These are phyloP conservation scores for Sporothrix schenckii DNA, from an alignment of 2,329 filamentous ascomycete genomes.

Conservation along the genomic window DNA sequence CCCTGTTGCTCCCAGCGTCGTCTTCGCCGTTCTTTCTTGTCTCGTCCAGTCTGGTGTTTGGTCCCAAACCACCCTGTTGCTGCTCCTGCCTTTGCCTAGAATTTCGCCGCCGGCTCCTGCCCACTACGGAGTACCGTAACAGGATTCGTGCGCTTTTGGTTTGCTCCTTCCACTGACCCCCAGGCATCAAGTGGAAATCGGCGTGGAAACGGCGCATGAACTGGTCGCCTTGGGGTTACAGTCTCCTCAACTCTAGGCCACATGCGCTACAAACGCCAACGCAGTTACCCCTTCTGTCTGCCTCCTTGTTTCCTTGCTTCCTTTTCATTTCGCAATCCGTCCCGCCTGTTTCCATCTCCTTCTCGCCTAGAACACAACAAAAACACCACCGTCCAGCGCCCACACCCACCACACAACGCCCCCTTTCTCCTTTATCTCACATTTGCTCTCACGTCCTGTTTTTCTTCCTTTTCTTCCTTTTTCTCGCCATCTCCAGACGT, in stretches of 20 bases:
- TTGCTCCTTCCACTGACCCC: conserved; percentile 10
- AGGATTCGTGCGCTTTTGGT: no score
- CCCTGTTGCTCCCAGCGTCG: conserved; percentile 33
- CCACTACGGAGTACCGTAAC: no score
- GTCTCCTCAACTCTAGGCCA: conserved; percentile 8
- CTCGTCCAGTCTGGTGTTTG: conserved; percentile 11
- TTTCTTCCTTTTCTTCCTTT: conserved; percentile 26
- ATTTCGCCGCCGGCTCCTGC: conserved; percentile 11
- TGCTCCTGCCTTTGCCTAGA: neutral
- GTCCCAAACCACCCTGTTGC: conserved; percentile 21
- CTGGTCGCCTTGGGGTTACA: conserved; percentile 16
- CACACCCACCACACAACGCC: neutral
- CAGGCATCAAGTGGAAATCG: neutral
- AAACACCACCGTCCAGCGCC: conserved; percentile 18
- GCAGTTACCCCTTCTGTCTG: neutral
- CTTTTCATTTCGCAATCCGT: neutral
- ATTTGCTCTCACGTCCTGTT: conserved; percentile 1
- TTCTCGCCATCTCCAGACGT: conserved; percentile 29
- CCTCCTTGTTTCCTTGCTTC: conserved; percentile 16
- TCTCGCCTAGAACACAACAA: conserved; percentile 25
- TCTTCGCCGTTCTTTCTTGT: conserved; percentile 35
- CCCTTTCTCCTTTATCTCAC: conserved; percentile 27
- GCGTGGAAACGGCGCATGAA: neutral
- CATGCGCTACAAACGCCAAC: neutral
- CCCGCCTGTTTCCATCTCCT: conserved; percentile 6